Evolutionary conservation across 2,329 filamentous ascomycete genomes (phyloP).

Genomic region (Biscogniauxia marginata): DNA sequence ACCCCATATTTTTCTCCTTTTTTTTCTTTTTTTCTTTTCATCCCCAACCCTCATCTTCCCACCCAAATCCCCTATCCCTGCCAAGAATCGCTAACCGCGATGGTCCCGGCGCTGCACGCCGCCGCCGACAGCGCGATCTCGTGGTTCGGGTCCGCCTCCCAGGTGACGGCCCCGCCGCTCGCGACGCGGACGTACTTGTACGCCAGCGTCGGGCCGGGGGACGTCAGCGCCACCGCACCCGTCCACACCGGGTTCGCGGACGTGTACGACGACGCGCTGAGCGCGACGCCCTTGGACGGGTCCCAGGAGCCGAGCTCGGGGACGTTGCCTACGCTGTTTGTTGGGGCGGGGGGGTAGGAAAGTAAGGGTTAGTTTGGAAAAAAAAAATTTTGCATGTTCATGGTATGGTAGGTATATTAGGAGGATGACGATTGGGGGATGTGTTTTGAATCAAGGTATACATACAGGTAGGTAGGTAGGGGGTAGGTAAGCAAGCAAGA

Average conservation of each 20-base stretch:
- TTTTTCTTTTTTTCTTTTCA: background rate
- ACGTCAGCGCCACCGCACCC: slow-evolving; percentile 42
- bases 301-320: slow-evolving; percentile 51
- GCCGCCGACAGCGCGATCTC: slow-evolving; percentile 28
- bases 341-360: background rate
- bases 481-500: background rate
- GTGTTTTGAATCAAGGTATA: background rate
- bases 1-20: background rate
- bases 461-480: background rate
- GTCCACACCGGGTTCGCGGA: slow-evolving; percentile 50
- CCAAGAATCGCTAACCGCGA: slow-evolving; percentile 25
- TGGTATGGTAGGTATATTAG: background rate
- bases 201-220: slow-evolving; percentile 43
- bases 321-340: slow-evolving; percentile 16
- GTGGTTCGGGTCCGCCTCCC: slow-evolving; percentile 50
- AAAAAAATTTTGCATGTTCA: no score
- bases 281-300: slow-evolving; percentile 40
- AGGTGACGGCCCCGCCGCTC: slow-evolving; percentile 45
- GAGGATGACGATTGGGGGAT: background rate
- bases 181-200: slow-evolving; percentile 57
- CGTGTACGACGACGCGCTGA: slow-evolving; percentile 51
- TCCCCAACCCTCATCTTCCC: background rate
- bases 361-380: no score
- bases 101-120: slow-evolving; percentile 6
- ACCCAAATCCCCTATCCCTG: slow-evolving; percentile 6